These are phyloP conservation scores for Drechslerella dactyloides DNA, from an alignment of 2,329 filamentous ascomycete genomes.

Conservation along the genomic window DNA sequence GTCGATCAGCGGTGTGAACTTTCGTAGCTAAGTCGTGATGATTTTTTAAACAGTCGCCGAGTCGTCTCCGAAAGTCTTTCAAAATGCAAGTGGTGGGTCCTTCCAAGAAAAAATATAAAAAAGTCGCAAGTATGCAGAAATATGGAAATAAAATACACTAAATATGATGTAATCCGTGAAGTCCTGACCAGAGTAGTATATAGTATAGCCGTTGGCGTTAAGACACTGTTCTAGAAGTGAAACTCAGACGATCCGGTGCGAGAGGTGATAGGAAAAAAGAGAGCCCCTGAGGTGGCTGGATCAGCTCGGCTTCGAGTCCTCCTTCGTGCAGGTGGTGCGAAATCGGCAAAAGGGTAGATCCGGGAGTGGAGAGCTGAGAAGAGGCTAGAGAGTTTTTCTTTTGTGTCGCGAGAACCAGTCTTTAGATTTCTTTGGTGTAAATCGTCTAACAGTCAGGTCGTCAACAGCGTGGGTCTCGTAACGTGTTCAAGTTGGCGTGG, in stretches of 20 bases:
- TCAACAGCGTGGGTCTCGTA: slow-evolving; percentile 51
- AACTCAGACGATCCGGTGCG: slow-evolving; percentile 27
- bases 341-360: slow-evolving; percentile 22
- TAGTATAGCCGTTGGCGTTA: slow-evolving; percentile 20
- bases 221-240: slow-evolving; percentile 35
- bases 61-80: slow-evolving; percentile 29
- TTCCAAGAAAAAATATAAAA: slow-evolving; percentile 20
- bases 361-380: slow-evolving; percentile 23
- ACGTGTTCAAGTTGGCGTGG: slow-evolving; percentile 47
- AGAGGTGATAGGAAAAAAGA: slow-evolving; percentile 8
- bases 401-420: slow-evolving; percentile 38
- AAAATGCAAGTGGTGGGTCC: not conserved
- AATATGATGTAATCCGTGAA: slow-evolving; percentile 33
- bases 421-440: slow-evolving; percentile 46
- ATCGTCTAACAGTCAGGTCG: slow-evolving; percentile 51
- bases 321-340: slow-evolving; percentile 10
- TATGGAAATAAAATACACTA: slow-evolving; percentile 34
- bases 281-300: slow-evolving; percentile 12
- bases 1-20: slow-evolving; percentile 5
- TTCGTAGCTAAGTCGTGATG: slow-evolving; percentile 22
- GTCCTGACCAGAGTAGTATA: slow-evolving; percentile 21
- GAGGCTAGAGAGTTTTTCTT: slow-evolving; percentile 11
- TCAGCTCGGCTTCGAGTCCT: not conserved
- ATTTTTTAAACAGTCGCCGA: slow-evolving; percentile 28
- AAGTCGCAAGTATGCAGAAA: slow-evolving; percentile 15